Evolutionary conservation across 2,329 filamentous ascomycete species (phyloP).

Genomic region (Plectosphaerella sp.): DNA sequence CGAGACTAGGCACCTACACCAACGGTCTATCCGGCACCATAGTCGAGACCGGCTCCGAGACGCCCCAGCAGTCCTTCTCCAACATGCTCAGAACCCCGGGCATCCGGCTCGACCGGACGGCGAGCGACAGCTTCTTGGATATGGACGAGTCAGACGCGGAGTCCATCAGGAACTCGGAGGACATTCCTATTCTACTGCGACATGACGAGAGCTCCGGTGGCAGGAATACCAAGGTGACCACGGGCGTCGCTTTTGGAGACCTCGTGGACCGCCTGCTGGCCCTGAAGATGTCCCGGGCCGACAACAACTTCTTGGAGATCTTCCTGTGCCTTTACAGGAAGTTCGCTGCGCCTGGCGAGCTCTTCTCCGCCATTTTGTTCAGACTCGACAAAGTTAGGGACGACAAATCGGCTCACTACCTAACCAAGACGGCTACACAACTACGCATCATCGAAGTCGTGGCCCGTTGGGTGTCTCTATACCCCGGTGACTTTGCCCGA

Average conservation of each 20-base stretch:
- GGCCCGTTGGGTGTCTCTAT: slow-evolving; percentile 83
- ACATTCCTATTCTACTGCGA: slow-evolving; percentile 62
- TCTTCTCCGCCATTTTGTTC: slow-evolving; percentile 74
- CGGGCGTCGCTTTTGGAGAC: slow-evolving; percentile 60
- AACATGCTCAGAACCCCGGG: slow-evolving; percentile 48
- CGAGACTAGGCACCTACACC: slow-evolving; percentile 40
- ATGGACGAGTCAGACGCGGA: slow-evolving; percentile 68
- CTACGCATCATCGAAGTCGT: slow-evolving; percentile 79
- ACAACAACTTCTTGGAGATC: slow-evolving; percentile 81
- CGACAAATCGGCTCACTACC: slow-evolving; percentile 61
- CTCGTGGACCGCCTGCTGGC: slow-evolving; percentile 83
- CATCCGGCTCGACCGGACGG: slow-evolving; percentile 44
- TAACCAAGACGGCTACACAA: slow-evolving; percentile 76
- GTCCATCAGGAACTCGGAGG: slow-evolving; percentile 61
- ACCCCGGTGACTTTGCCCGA: slow-evolving; percentile 90
- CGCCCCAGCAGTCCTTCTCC: slow-evolving; percentile 37
- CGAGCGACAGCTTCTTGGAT: slow-evolving; percentile 56
- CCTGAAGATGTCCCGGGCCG: slow-evolving; percentile 78
- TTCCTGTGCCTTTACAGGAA: slow-evolving; percentile 93
- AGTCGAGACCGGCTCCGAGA: slow-evolving; percentile 31
- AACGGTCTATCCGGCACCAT: slow-evolving; percentile 23
- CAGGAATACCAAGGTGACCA: slow-evolving; percentile 39
- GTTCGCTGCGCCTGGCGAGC: slow-evolving; percentile 75
- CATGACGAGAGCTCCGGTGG: slow-evolving; percentile 59
- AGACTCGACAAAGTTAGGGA: slow-evolving; percentile 68